Percentiles rank a stretch among this genome's conserved stretches.
These are phyloP conservation scores for Dalbergia oliveri DNA, from an alignment of 306 rosid genomes.

Conservation along the genomic window DNA sequence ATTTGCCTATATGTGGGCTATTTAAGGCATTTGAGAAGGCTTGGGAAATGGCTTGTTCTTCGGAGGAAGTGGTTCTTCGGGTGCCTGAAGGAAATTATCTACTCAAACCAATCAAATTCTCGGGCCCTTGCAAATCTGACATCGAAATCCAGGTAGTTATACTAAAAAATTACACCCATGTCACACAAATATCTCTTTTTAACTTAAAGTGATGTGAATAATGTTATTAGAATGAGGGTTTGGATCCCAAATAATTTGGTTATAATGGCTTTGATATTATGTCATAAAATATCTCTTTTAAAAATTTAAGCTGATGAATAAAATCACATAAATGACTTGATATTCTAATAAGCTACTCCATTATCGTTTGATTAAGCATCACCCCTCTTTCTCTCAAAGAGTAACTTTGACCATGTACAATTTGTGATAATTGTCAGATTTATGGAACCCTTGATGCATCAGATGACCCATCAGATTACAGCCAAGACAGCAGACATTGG, in stretches of 20 bases:
- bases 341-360: no score
- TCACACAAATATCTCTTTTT: no score
- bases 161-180: not conserved
- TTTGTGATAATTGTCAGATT: constrained; percentile 48
- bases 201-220: no score
- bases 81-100: constrained; percentile 61
- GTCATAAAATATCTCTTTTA: no score
- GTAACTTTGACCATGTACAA: not conserved
- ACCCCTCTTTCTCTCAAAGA: not conserved
- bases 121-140: constrained; percentile 80
- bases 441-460: constrained; percentile 75
- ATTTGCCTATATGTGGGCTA: not conserved
- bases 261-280: no score
- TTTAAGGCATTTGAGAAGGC: constrained; percentile 76
- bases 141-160: constrained; percentile 59
- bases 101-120: constrained; percentile 70
- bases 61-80: constrained; percentile 42
- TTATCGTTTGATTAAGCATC: no score
- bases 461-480: constrained; percentile 57
- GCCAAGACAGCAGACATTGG: constrained; percentile 57
- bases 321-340: no score
- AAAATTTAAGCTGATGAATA: no score
- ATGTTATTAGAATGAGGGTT: no score
- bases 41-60: constrained; percentile 70
- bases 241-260: no score